Evolutionary conservation across 179 eudicot genomes (phyloP), one percentile per base, ranked within the genome.

Genomic region (Silene noctiflora): DNA sequence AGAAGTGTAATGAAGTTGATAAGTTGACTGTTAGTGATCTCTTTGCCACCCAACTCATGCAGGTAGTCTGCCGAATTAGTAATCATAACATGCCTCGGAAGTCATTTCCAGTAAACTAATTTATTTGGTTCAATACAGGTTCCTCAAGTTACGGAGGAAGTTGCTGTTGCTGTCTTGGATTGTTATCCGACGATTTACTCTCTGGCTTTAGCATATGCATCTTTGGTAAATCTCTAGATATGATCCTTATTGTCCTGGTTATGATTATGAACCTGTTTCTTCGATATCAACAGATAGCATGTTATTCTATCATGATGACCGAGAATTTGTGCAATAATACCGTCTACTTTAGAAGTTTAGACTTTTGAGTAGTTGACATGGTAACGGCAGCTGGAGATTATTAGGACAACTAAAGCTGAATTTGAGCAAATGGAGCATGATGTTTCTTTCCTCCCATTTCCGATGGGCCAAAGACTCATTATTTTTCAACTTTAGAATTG

Each of bases 1-100:
- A 71, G 66, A 89, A 80, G 71, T 95, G 97, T 77, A 81, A 87
- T 67, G 89, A 85, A 67, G 80, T 88, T 78, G 97, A 89, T 70
- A 93, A 91, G 86, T 71, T 91, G 97, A 91, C 95, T 27, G 91
- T 93, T 64, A 89, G 94, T 79, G 98, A 95, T 86, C 93, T 90
- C 62, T 95, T 91, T 82, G 94, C 92, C 65, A 79, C 86, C 64
- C 98, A 95, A 83, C 96, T 95, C 62, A 89, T 93, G 98, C 99
- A 95, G 99, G 99, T 95, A 13, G 62, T 71, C 51, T 66, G 96
- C 92, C 72, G 17, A 22, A 62, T 69, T 61, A 5, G 17, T 35
- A 35, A 33, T 4, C 39, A 10, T 42, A 17, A 51, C 5, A 51
- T 11, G 58, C 6, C 58, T 16, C n/a, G 58, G 58, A 51, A 14